Percentiles rank a stretch among this genome's conserved stretches.
Conservation (phyloP, 148 eudicot genomes). For the Agrostemma githago region DNA sequence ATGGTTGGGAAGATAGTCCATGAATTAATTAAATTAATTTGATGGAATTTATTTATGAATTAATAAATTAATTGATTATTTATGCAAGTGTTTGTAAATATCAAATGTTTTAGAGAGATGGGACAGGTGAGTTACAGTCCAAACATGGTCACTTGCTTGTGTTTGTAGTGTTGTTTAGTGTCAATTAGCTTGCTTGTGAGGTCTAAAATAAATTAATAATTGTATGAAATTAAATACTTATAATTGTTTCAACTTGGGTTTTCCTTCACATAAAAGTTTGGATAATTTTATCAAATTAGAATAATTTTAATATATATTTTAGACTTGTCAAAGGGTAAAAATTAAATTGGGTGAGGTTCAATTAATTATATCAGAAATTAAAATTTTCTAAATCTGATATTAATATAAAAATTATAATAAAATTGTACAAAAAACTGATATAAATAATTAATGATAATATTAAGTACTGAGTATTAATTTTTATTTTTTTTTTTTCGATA, state of each 20-base stretch:
- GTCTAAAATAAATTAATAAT: too few species aligned
- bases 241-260: neutral
- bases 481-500: too few species aligned
- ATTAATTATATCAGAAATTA: too few species aligned
- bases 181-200: too few species aligned
- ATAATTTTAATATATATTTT: neutral
- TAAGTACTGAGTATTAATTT: too few species aligned
- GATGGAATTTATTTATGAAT: neutral
- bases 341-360: too few species aligned
- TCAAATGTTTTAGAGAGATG: neutral
- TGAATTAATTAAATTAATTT: neutral
- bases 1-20: constrained; percentile 7
- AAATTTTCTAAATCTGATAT: too few species aligned
- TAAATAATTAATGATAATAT: too few species aligned
- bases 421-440: too few species aligned
- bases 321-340: neutral
- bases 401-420: too few species aligned
- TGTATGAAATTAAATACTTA: too few species aligned
- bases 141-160: constrained; percentile 14
- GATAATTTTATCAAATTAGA: neutral
- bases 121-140: constrained; percentile 21
- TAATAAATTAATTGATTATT: neutral
- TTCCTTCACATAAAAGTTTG: neutral
- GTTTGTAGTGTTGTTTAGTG: neutral
- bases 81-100: constrained; percentile 1